A percentile compares a stretch with the other conserved stretches of the same genome.
Evolutionary conservation across 495 filamentous ascomycete species (phyloP).

Genomic region (Aspergillus coremiiformis): DNA sequence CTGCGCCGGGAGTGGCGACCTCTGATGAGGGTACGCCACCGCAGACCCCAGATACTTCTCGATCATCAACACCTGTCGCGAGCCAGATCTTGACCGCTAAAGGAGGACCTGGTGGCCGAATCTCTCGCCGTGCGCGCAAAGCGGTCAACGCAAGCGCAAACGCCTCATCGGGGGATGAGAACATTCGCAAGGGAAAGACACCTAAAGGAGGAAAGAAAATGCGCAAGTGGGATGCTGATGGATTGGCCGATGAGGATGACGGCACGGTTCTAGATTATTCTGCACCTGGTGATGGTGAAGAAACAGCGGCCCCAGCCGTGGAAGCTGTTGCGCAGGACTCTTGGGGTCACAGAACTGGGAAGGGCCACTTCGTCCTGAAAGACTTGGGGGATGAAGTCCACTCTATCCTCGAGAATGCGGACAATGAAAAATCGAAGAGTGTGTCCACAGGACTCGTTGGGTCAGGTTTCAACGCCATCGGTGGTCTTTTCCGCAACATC

Average conservation of each 20-base stretch:
- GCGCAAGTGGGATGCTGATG: slow-evolving; percentile 86
- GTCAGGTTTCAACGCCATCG: slow-evolving; percentile 68
- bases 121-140: slow-evolving; percentile 77
- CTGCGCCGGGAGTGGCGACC: slow-evolving; percentile 39
- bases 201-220: slow-evolving; percentile 68
- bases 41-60: slow-evolving; percentile 67
- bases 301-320: slow-evolving; percentile 45
- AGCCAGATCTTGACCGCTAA: slow-evolving; percentile 65
- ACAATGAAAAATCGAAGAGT: slow-evolving; percentile 51
- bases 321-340: slow-evolving; percentile 69
- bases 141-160: slow-evolving; percentile 57
- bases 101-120: slow-evolving; percentile 59
- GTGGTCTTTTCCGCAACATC: slow-evolving; percentile 85
- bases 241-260: slow-evolving; percentile 79
- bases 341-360: slow-evolving; percentile 76
- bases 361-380: slow-evolving; percentile 88
- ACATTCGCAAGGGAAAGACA: slow-evolving; percentile 49
- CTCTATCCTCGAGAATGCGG: slow-evolving; percentile 68
- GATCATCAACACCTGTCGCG: slow-evolving; percentile 64
- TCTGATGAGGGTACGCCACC: slow-evolving; percentile 53
- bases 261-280: slow-evolving; percentile 84
- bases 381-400: slow-evolving; percentile 93
- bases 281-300: slow-evolving; percentile 46
- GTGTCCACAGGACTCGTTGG: slow-evolving; percentile 58
- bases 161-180: slow-evolving; percentile 79